Conservation (phyloP, 352 stramenopile genomes). For the Pythium guiyangense region DNA sequence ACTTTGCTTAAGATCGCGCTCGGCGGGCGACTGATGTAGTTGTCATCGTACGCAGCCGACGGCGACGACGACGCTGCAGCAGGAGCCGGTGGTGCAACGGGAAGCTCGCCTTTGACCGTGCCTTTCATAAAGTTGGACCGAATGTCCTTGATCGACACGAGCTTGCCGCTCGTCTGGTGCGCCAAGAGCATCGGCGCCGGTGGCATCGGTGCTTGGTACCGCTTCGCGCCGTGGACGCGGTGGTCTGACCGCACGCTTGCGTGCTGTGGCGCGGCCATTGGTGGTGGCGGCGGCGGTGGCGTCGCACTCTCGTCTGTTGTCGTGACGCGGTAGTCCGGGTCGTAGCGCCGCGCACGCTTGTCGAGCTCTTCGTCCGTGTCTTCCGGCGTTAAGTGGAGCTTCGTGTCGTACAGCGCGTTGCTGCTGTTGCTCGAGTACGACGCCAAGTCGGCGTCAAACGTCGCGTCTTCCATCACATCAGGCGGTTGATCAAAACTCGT, state of each 20-base stretch:
- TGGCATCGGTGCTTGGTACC: neutral
- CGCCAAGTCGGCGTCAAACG: conserved; percentile 14
- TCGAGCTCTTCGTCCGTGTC: conserved; percentile 31
- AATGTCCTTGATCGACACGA: conserved; percentile 36
- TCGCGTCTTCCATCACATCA: conserved; percentile 7
- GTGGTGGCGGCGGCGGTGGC: conserved; percentile 3
- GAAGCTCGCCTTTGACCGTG: conserved; percentile 11
- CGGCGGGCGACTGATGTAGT: conserved; percentile 24
- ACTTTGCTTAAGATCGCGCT: conserved; percentile 42
- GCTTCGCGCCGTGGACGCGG: conserved; percentile 6
- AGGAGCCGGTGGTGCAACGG: neutral
- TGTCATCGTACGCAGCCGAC: conserved; percentile 6
- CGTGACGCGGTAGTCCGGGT: conserved; percentile 16
- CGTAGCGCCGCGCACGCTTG: conserved; percentile 33
- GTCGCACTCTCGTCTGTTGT: neutral
- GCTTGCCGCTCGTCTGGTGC: conserved; percentile 21
- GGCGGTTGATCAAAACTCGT: conserved; percentile 5
- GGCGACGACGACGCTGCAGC: neutral
- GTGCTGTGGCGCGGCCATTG: neutral
- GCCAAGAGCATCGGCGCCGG: neutral
- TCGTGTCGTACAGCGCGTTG: conserved; percentile 27
- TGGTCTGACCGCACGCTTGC: conserved; percentile 7
- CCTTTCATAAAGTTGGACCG: conserved; percentile 15
- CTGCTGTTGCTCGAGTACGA: conserved; percentile 5
- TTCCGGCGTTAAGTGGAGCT: conserved; percentile 21